Evolutionary conservation across 441 rosid species (phyloP).

Genomic region (Eutrema salsugineum): DNA sequence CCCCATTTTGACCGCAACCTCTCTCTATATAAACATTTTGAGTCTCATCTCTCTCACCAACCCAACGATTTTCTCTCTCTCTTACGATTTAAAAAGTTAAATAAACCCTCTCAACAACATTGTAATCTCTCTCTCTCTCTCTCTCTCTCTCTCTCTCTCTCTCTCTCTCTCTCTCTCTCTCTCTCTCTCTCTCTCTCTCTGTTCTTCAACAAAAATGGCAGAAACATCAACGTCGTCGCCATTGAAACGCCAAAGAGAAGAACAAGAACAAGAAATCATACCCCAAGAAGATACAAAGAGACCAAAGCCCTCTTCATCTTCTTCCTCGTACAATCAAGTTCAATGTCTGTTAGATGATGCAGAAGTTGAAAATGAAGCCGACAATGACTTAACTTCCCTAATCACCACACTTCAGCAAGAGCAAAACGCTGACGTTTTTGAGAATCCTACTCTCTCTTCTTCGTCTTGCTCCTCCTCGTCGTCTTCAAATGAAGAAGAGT

Average conservation of each 20-base stretch:
- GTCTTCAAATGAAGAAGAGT: constrained; percentile 29
- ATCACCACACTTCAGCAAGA: constrained; percentile 51
- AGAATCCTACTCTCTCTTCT: constrained; percentile 9
- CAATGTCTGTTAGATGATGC: constrained; percentile 47
- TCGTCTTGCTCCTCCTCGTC: constrained; percentile 33
- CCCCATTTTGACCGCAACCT: constrained; percentile 42
- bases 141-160: too few species aligned
- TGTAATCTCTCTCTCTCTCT: not conserved
- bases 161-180: too few species aligned
- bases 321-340: constrained; percentile 33
- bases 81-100: not conserved
- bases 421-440: constrained; percentile 11
- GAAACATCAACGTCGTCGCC: constrained; percentile 27
- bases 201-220: constrained; percentile 37
- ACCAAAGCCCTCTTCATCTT: constrained; percentile 32
- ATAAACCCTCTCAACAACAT: not conserved
- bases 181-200: not conserved
- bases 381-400: constrained; percentile 46
- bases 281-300: constrained; percentile 42
- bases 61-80: not conserved
- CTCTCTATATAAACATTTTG: constrained; percentile 48
- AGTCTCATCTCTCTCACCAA: constrained; percentile 39
- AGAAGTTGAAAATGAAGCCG: constrained; percentile 43
- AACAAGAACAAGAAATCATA: constrained; percentile 23
- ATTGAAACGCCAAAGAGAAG: constrained; percentile 57